Evolutionary conservation across 1,139 yeast species (phyloP), one percentile per base, ranked within the genome.

Genomic region (Trichomonascaceae sp.): DNA sequence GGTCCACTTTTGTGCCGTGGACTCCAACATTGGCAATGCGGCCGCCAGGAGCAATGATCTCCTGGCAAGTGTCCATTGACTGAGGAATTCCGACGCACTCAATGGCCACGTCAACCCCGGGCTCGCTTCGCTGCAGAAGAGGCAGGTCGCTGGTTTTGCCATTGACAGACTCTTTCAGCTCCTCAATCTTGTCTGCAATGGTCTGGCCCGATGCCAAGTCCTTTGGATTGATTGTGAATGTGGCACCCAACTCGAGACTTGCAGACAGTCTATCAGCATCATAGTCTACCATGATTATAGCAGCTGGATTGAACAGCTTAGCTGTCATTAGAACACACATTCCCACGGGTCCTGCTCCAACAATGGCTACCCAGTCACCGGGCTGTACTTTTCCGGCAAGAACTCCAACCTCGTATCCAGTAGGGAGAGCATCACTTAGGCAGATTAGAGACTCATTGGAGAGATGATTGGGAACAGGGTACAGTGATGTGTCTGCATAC

Each of bases 291-390:
- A 64, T 56, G 32, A 65, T 63, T 17, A 62, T 48, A 35, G 54
- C 46, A 1, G 55, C 38, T 17, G 69, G 69, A 11, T 58, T 47
- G 41, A 47, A 51, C 11, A 59, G 48, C 37, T 59, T 57, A 2
- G 66, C 55, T 4, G 65, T 55, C 31, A 63, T 44, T 38, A 65
- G 44, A 2, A 65, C 65, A 8, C 67, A 56, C 33, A 64, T 47
- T 29, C 71, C 71, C 29, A 66, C 64, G 4, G 71, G 67, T 3
- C 71, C 71, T n/a, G 62, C 50, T 28, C 71, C 72, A 31, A 66
- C 66, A 46, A 66, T 57, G 4, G 69, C 71, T 16, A 66, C 67
- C 13, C 56, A 41, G 39, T 65, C 69, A 36, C 64, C 65, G 35
- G 57, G 50, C 33, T 58, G 46, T 29, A 66, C 36, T 15, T 54